A percentile compares a stretch with the other conserved stretches of the same genome.
Conservation (phyloP, 352 stramenopile genomes). For the Salisapilia sapeloensis region DNA sequence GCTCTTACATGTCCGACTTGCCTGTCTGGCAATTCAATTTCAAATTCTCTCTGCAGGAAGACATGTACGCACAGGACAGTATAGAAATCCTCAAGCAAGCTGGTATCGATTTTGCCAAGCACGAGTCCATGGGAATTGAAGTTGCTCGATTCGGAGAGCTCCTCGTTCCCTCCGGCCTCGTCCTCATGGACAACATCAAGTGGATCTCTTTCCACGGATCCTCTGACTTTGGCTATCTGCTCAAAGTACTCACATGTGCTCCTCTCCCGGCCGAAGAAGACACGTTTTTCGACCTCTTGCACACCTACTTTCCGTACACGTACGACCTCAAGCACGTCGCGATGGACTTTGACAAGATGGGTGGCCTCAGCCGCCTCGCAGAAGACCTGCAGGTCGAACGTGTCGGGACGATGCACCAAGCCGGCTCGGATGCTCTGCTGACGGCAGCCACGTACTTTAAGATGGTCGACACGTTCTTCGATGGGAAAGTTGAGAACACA, state of each 20-base stretch:
- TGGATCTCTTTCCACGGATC: slow-evolving; percentile 98
- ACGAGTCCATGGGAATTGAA: slow-evolving; percentile 94
- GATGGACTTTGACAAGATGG: slow-evolving; percentile 94
- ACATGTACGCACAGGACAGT: slow-evolving; percentile 99
- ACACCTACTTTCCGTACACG: slow-evolving; percentile 96
- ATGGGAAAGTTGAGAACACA: slow-evolving; percentile 70
- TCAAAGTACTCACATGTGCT: slow-evolving; percentile 91
- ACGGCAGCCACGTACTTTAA: slow-evolving; percentile 90
- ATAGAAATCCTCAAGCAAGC: slow-evolving; percentile 97
- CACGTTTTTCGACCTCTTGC: slow-evolving; percentile 95
- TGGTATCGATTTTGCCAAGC: slow-evolving; percentile 95
- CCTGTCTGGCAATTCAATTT: slow-evolving; percentile 99
- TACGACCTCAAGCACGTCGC: slow-evolving; percentile 99
- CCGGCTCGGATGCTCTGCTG: slow-evolving; percentile 94
- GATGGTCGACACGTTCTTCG: slow-evolving; percentile 80
- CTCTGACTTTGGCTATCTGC: slow-evolving; percentile 98
- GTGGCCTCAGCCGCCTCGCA: slow-evolving; percentile 91
- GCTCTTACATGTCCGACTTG: slow-evolving; percentile 88
- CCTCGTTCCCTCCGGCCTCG: slow-evolving; percentile 94
- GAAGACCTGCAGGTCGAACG: slow-evolving; percentile 94
- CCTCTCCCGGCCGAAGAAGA: slow-evolving; percentile 80
- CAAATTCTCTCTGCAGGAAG: slow-evolving; percentile 94
- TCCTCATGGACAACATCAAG: slow-evolving; percentile 96
- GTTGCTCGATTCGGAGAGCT: slow-evolving; percentile 94
- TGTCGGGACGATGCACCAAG: slow-evolving; percentile 98